Conservation (phyloP, 768 basidiomycete genomes). For the Crepidotus variabilis region DNA sequence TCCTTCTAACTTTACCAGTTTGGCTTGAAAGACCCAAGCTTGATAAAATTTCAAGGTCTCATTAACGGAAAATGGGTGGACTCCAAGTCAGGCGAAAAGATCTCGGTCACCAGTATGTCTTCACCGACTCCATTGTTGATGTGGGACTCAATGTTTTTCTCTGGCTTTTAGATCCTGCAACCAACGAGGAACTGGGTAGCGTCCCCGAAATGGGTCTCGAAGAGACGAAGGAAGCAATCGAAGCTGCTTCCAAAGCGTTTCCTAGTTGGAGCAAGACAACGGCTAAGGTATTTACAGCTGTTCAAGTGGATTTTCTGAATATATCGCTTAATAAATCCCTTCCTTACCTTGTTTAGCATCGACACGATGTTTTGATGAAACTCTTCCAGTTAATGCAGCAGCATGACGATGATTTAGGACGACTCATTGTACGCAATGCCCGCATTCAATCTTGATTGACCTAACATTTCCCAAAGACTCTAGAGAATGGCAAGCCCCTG, state of each 20-base stretch:
- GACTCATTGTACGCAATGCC: conserved; percentile 66
- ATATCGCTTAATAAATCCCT: not conserved
- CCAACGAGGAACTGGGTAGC: conserved; percentile 74
- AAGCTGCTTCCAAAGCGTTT: conserved; percentile 78
- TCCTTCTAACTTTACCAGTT: conserved; percentile 38
- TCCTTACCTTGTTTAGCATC: conserved; percentile 42
- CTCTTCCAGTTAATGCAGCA: conserved; percentile 77
- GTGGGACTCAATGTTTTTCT: not conserved
- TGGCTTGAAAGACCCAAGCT: conserved; percentile 70
- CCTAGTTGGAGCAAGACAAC: conserved; percentile 84
- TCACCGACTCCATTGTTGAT: not conserved
- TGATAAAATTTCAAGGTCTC: conserved; percentile 73
- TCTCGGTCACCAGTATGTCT: conserved; percentile 72
- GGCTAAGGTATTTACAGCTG: conserved; percentile 68
- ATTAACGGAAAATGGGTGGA: conserved; percentile 88
- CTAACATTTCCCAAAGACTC: conserved; percentile 47
- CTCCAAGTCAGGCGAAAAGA: conserved; percentile 66
- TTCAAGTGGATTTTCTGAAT: not conserved
- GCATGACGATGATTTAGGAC: conserved; percentile 81
- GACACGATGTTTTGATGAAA: conserved; percentile 82
- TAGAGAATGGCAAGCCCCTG: conserved; percentile 95
- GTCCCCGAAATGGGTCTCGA: conserved; percentile 86
- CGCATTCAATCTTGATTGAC: conserved; percentile 7
- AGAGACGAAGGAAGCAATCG: conserved; percentile 83
- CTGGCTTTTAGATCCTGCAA: conserved; percentile 73